Conservation (phyloP, 768 basidiomycete genomes). For the Phallus indusiatus region DNA sequence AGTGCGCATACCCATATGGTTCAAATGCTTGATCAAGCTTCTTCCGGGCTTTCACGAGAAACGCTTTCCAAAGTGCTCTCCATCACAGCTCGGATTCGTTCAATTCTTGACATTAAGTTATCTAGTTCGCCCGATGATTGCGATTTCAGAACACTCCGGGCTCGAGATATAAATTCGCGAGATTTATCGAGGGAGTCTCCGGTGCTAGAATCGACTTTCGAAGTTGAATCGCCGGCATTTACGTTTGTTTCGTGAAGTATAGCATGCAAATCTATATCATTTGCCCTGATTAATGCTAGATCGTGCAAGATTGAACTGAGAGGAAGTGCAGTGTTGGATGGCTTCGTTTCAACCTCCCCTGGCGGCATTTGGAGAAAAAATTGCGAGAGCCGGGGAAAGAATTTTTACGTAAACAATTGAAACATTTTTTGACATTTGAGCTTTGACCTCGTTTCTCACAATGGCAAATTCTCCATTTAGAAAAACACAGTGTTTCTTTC, state of each 20-base stretch:
- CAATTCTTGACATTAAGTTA: constrained; percentile 43
- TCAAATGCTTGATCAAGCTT: not conserved
- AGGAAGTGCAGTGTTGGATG: constrained; percentile 26
- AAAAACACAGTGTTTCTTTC: constrained; percentile 60
- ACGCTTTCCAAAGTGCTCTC: constrained; percentile 38
- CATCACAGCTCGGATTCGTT: constrained; percentile 42
- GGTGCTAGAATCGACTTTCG: constrained; percentile 16
- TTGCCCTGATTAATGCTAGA: constrained; percentile 59
- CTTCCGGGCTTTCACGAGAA: not conserved
- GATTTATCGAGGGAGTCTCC: constrained; percentile 39
- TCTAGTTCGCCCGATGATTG: constrained; percentile 45
- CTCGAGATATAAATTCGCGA: constrained; percentile 47
- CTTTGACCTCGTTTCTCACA: not conserved
- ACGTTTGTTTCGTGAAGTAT: constrained; percentile 16
- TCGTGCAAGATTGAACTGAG: constrained; percentile 57
- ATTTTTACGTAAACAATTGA: too few relatives aligned
- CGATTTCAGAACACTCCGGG: constrained; percentile 47
- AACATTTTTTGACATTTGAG: not conserved
- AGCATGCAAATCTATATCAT: constrained; percentile 33
- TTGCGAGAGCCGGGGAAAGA: too few relatives aligned
- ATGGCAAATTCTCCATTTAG: constrained; percentile 19
- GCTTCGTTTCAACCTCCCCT: too few relatives aligned
- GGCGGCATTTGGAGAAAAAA: too few relatives aligned
- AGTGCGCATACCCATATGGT: not conserved
- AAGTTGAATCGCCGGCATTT: constrained; percentile 3